These are phyloP conservation scores for Tetrahymena elliotti DNA, from an alignment of 73 alveolate genomes.

Conservation along the genomic window DNA sequence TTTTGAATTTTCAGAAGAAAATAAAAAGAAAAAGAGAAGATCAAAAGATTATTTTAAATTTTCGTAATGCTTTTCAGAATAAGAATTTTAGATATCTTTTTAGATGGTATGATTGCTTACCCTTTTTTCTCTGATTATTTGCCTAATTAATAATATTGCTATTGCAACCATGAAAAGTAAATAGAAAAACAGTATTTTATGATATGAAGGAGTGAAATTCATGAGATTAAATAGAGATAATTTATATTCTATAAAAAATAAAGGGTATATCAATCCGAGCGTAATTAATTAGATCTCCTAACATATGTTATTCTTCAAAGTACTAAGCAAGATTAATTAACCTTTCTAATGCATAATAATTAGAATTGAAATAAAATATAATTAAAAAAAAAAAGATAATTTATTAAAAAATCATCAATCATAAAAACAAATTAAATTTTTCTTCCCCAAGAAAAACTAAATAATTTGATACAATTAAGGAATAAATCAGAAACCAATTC, in stretches of 20 bases:
- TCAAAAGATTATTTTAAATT: neutral
- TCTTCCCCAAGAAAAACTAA: neutral
- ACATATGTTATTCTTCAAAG: neutral
- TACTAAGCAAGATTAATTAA: neutral
- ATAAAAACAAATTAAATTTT: neutral
- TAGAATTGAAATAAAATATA: neutral
- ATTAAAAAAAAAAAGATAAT: neutral
- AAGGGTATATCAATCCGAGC: neutral
- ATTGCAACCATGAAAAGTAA: neutral
- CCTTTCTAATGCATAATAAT: neutral
- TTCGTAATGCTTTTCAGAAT: neutral
- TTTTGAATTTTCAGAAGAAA: neutral
- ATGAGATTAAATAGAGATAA: neutral
- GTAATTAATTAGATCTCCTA: neutral
- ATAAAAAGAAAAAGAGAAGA: neutral
- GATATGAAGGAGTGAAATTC: neutral
- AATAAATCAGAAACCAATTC: neutral
- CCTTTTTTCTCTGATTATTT: neutral
- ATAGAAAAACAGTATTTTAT: neutral
- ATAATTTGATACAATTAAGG: neutral
- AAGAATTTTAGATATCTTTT: neutral
- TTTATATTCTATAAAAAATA: neutral
- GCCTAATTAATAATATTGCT: neutral
- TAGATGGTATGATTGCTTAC: neutral
- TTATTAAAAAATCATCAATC: neutral